These are phyloP conservation scores for Pulveroboletus ravenelii DNA, from an alignment of 768 basidiomycete genomes.

Conservation along the genomic window DNA sequence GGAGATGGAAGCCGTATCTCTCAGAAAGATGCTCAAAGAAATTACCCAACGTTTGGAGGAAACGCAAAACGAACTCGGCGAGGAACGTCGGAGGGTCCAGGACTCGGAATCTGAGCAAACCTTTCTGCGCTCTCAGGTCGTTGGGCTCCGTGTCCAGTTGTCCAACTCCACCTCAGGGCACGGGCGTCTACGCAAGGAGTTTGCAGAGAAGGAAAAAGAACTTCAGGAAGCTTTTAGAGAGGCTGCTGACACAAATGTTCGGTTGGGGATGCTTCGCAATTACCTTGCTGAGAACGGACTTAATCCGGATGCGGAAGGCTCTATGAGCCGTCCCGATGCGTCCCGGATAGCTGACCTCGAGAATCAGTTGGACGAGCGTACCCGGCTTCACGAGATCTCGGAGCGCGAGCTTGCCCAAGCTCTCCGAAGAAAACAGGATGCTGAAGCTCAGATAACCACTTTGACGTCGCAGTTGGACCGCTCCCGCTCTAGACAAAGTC, in stretches of 20 bases:
- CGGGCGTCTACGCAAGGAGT: slow-evolving; percentile 65
- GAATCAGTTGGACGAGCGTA: slow-evolving; percentile 66
- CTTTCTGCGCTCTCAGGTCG: slow-evolving; percentile 65
- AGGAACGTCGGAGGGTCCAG: slow-evolving; percentile 61
- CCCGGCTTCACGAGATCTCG: slow-evolving; percentile 64
- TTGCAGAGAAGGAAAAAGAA: slow-evolving; percentile 60
- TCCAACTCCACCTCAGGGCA: slow-evolving; percentile 63
- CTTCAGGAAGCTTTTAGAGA: slow-evolving; percentile 61
- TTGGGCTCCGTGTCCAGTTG: slow-evolving; percentile 69
- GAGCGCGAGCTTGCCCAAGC: slow-evolving; percentile 71
- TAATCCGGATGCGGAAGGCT: slow-evolving; percentile 64
- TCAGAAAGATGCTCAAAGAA: slow-evolving; percentile 80
- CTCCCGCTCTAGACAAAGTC: slow-evolving; percentile 54
- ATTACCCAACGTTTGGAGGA: slow-evolving; percentile 68
- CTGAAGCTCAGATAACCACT: slow-evolving; percentile 61
- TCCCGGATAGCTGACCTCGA: slow-evolving; percentile 72
- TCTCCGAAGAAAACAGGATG: slow-evolving; percentile 65
- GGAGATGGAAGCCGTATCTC: slow-evolving; percentile 68
- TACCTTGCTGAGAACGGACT: slow-evolving; percentile 89
- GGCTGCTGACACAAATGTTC: slow-evolving; percentile 64
- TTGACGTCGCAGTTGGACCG: slow-evolving; percentile 66
- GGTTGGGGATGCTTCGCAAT: slow-evolving; percentile 74
- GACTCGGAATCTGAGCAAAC: slow-evolving; percentile 64
- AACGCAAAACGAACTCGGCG: slow-evolving; percentile 54
- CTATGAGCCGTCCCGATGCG: slow-evolving; percentile 33